Evolutionary conservation across 192 early-diverging fungal genomes (phyloP), one percentile per base, ranked within the genome.

Genomic region (Linnemannia zychae): DNA sequence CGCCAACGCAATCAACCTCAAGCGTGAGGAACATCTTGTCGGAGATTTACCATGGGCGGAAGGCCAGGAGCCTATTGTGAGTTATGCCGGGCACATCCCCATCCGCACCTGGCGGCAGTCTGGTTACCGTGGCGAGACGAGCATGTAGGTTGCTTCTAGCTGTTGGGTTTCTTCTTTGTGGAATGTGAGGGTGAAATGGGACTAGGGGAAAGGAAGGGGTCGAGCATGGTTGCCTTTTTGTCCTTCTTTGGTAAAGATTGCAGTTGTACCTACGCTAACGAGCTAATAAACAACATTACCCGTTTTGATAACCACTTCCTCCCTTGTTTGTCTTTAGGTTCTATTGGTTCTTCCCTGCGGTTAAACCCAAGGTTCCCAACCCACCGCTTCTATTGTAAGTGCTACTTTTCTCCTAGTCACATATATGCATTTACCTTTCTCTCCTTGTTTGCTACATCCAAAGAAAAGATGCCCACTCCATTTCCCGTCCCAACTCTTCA

Each of bases 291-390:
- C 28, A n/a, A 44, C 0, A 24, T 36, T 53, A 31, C 67, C 24
- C 74, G 22, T 52, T 80, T 50, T 76, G 52, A 67, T 71, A 31
- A 40, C 18, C 20, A 0, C 68, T 40, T 49, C 44, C 67, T 76
- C 53, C 31, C 57, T 37, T n/a, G 50, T 47, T 71, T 47, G 36
- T 76, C 40, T 74, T 60, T 31, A 88, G 88, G 77, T 94, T 93
- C 67, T 97, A 95, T 85, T 95, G 95, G 95, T 97, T 90, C 78
- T 95, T 97, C 73, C 96, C 96, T 0, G 92, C 94, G 15, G 89
- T 93, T 72, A 87, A 91, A 31, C 92, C 93, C 24, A 79, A 87
- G 52, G 80, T 88, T 12, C 87, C 87, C 53, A 79, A 91, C 47
- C 92, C 96, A 52, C 95, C 96, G 9, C 88, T 97, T 65, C 68